These are phyloP conservation scores for Tylopilus vinaceipallidus DNA, from an alignment of 768 basidiomycete species.

Conservation along the genomic window DNA sequence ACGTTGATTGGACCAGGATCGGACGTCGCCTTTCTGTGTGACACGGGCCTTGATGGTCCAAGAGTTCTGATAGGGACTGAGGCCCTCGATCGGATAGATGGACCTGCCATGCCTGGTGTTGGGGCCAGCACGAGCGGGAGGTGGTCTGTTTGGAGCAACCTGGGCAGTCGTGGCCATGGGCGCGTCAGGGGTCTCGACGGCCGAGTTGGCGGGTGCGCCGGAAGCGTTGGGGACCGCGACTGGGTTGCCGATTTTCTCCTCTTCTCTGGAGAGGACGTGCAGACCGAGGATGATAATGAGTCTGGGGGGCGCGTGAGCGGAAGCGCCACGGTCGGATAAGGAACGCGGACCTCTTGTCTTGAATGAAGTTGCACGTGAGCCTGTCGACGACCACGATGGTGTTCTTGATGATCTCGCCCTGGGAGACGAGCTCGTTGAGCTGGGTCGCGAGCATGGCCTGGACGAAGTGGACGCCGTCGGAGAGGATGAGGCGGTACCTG, in stretches of 20 bases:
- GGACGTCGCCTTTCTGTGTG: constrained; percentile 84
- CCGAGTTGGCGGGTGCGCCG: constrained; percentile 23
- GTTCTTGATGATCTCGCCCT: constrained; percentile 60
- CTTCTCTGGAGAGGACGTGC: constrained; percentile 48
- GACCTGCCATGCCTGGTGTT: constrained; percentile 24
- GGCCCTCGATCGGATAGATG: constrained; percentile 85
- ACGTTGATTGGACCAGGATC: constrained; percentile 80
- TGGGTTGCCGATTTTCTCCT: constrained; percentile 77
- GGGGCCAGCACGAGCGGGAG: constrained; percentile 8
- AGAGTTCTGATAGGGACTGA: constrained; percentile 96
- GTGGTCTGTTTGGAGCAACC: constrained; percentile 21
- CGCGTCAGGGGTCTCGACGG: constrained; percentile 22
- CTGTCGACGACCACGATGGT: constrained; percentile 68
- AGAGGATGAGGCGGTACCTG: constrained; percentile 80
- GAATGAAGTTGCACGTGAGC: constrained; percentile 80
- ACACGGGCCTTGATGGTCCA: constrained; percentile 98
- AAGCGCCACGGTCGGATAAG: not conserved
- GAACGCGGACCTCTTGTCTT: constrained; percentile 67
- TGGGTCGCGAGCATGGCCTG: constrained; percentile 97
- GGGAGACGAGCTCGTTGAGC: constrained; percentile 71
- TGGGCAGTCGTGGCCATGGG: constrained; percentile 33
- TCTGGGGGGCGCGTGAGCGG: constrained; percentile 37
- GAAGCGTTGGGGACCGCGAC: constrained; percentile 37
- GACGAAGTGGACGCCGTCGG: constrained; percentile 82
- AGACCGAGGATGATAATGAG: constrained; percentile 79